Percentiles rank a stretch among this genome's conserved stretches.
Evolutionary conservation across 2,329 filamentous ascomycete genomes (phyloP).

Genomic region (Neofusicoccum sp.): DNA sequence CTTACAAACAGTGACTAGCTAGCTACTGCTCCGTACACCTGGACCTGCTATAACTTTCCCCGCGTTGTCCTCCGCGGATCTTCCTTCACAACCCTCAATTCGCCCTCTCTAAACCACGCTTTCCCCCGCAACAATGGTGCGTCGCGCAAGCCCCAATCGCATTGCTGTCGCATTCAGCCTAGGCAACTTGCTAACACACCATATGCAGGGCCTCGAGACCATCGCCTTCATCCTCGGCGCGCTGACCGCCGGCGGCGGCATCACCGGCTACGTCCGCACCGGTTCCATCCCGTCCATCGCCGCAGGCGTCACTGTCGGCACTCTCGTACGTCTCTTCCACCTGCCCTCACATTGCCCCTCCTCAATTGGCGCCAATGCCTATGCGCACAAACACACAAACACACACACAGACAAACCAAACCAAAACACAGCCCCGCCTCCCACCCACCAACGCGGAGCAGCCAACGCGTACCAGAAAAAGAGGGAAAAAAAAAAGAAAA

Average conservation of each 20-base stretch:
- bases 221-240: conserved; percentile 76
- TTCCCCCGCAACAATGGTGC: conserved; percentile 1
- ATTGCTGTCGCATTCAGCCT: not conserved
- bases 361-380: not conserved
- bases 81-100: not conserved
- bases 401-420: not conserved
- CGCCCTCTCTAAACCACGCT: not conserved
- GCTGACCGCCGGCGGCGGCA: conserved; percentile 82
- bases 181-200: conserved; percentile 3
- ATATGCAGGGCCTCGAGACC: conserved; percentile 44
- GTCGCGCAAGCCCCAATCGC: not conserved
- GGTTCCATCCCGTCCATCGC: conserved; percentile 82
- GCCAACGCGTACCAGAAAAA: no score
- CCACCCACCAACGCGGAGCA: no score
- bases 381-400: not conserved
- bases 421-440: not conserved
- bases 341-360: conserved; percentile 27
- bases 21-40: not conserved
- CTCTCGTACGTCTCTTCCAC: conserved; percentile 47
- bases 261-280: conserved; percentile 80
- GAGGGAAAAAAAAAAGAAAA: not conserved
- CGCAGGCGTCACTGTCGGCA: conserved; percentile 80
- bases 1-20: no score
- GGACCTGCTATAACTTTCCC: not conserved
- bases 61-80: not conserved